These are phyloP conservation scores for Phytophthora fragariae DNA, from an alignment of 352 stramenopile species.

Conservation along the genomic window DNA sequence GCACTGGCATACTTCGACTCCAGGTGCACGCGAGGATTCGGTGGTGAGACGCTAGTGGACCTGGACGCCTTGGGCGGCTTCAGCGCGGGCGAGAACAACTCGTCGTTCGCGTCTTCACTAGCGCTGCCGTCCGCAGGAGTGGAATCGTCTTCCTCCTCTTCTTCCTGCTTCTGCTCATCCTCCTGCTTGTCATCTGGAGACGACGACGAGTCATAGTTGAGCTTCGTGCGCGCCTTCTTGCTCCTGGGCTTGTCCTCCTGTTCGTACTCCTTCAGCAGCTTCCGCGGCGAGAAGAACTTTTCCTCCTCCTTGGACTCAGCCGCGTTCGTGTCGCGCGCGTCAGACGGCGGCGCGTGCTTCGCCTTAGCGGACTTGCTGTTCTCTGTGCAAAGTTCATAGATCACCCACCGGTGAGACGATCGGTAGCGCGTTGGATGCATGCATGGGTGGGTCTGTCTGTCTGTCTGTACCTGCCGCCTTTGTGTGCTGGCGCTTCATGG, in stretches of 20 bases:
- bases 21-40: constrained; percentile 36
- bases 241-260: constrained; percentile 25
- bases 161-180: constrained; percentile 10
- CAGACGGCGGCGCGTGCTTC: constrained; percentile 35
- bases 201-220: constrained; percentile 32
- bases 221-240: constrained; percentile 38
- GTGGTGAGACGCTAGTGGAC: constrained; percentile 47
- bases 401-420: neutral
- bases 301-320: constrained; percentile 41
- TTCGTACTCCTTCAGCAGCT: constrained; percentile 68
- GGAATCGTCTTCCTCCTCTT: constrained; percentile 13
- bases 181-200: constrained; percentile 23
- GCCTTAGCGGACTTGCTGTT: constrained; percentile 59
- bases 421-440: too few species aligned
- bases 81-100: constrained; percentile 80
- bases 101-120: constrained; percentile 48
- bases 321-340: constrained; percentile 19
- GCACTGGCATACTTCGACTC: constrained; percentile 42
- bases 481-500: constrained; percentile 77
- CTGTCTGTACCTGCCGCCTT: constrained; percentile 42
- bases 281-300: constrained; percentile 73
- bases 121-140: constrained; percentile 17
- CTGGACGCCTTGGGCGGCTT: constrained; percentile 59
- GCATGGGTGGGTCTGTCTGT: neutral
- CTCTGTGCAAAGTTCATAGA: constrained; percentile 27